Evolutionary conservation across 1,284 basidiomycete genomes (phyloP).

Genomic region (Malassezia vespertilionis): DNA sequence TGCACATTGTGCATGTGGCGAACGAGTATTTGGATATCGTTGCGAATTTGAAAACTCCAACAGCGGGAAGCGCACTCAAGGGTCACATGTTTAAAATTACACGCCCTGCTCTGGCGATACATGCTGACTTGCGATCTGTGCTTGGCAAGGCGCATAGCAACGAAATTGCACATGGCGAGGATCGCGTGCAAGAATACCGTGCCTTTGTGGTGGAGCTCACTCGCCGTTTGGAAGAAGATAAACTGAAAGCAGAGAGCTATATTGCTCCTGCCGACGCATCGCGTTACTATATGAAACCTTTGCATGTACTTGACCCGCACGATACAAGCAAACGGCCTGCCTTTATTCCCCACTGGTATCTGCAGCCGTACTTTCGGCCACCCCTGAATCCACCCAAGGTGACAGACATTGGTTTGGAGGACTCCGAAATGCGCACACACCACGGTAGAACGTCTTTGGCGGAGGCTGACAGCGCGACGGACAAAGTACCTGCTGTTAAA

Average conservation of each 20-base stretch:
- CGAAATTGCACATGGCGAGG: slow-evolving; percentile 53
- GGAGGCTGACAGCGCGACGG: too few relatives aligned
- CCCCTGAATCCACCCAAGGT: slow-evolving; percentile 20
- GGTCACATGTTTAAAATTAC: slow-evolving; percentile 87
- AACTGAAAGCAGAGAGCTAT: slow-evolving; percentile 12
- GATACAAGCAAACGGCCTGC: slow-evolving; percentile 48
- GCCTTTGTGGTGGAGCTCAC: slow-evolving; percentile 59
- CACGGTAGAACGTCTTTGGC: too few relatives aligned
- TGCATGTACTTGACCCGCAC: slow-evolving; percentile 47
- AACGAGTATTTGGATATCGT: slow-evolving; percentile 80
- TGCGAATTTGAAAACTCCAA: slow-evolving; percentile 60
- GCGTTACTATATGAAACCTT: slow-evolving; percentile 17
- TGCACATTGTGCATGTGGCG: slow-evolving; percentile 58
- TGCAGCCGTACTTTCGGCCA: slow-evolving; percentile 72
- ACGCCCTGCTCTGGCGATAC: slow-evolving; percentile 61
- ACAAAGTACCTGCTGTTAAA: too few relatives aligned
- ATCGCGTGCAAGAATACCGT: slow-evolving; percentile 55
- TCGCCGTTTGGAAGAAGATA: slow-evolving; percentile 53
- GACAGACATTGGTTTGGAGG: too few relatives aligned
- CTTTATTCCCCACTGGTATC: slow-evolving; percentile 67
- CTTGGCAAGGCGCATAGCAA: slow-evolving; percentile 52
- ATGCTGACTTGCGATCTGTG: slow-evolving; percentile 63
- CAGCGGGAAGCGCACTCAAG: slow-evolving; percentile 67
- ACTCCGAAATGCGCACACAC: too few relatives aligned
- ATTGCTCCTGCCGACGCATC: slow-evolving; percentile 17